Conservation (phyloP, 1,284 basidiomycete species). For the Leccinum huronense region DNA sequence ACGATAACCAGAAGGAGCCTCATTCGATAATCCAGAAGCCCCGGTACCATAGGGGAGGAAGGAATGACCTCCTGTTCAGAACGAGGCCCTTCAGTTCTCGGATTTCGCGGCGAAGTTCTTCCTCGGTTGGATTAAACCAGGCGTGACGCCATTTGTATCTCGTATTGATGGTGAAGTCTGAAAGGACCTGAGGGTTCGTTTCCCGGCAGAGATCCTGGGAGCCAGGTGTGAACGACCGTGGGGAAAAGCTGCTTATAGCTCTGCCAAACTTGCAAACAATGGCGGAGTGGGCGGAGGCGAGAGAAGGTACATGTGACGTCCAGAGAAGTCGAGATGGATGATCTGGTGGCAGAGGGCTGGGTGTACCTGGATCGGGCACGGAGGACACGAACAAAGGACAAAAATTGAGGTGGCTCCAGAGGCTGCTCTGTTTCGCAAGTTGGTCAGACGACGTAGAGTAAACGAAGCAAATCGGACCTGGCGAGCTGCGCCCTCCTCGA, state of each 20-base stretch:
- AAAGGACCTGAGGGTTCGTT: slow-evolving; percentile 46
- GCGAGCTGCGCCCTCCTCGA: slow-evolving; percentile 43
- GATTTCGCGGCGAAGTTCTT: slow-evolving; percentile 53
- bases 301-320: slow-evolving; percentile 47
- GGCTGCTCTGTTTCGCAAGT: slow-evolving; percentile 41
- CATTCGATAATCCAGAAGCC: slow-evolving; percentile 10
- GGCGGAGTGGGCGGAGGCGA: slow-evolving; percentile 42
- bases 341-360: slow-evolving; percentile 17
- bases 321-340: slow-evolving; percentile 43
- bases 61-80: slow-evolving; percentile 43
- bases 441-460: slow-evolving; percentile 4
- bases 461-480: slow-evolving; percentile 44
- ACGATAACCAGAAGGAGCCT: not conserved
- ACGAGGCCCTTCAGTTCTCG: slow-evolving; percentile 55
- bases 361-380: slow-evolving; percentile 15
- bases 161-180: slow-evolving; percentile 43
- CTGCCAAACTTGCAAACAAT: slow-evolving; percentile 45
- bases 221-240: slow-evolving; percentile 17
- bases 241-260: slow-evolving; percentile 47
- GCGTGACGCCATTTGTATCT: slow-evolving; percentile 6
- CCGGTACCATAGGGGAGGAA: slow-evolving; percentile 23
- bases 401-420: slow-evolving; percentile 61
- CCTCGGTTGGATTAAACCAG: slow-evolving; percentile 31
- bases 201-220: slow-evolving; percentile 34
- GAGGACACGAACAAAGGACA: slow-evolving; percentile 48